Evolutionary conservation across 2,329 filamentous ascomycete genomes (phyloP), one percentile per base, ranked within the genome.

Genomic region (Samsoniella hepiali): DNA sequence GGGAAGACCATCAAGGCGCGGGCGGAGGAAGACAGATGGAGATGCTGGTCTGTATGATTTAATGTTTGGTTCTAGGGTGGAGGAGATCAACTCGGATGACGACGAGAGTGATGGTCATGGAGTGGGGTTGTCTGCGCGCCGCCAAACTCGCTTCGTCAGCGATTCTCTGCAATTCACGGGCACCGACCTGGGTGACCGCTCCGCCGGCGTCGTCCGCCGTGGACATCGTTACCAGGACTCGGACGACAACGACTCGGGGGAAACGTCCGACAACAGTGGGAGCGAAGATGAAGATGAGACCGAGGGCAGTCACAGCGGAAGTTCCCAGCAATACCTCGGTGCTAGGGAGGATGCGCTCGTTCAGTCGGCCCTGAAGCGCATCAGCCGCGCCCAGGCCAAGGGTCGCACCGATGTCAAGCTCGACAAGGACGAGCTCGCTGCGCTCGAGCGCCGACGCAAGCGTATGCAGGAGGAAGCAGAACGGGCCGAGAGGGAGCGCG

Each of bases 1-100:
- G 94, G 94, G 93, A 97, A 97, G 94, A 97, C 92, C 93, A 95
- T 91, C 91, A 85, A 90, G 91, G 90, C 90, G 88, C 85, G 87
- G 83, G 80, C 84, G 85, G 83, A 86, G 85, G 82, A 86, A 81
- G 78, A 79, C 81, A 73, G 78, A 81, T 70, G 83, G 75, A 70
- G 76, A 77, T 66, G 73, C 74, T 74, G 75, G 77, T 75, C 74
- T 73, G 64, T 69, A 72, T 68, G 75, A 72, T 63, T 70, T 68
- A 62, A 74, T 73, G 72, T 80, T 67, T 64, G 67, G 68, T 67
- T 74, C 32, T 29, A 58, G 76, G 67, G 85, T 92, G 73, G 86
- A 91, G 77, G 90, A 93, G 76, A 70, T 92, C 74, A 86, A 84
- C 63, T 85, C 81, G 68, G 82, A 85, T 73, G 85, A 76, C 65